Percentiles rank a stretch among this genome's conserved stretches.
These are phyloP conservation scores for Raphanus raphanistrum DNA, from an alignment of 345 rosid genomes.

Conservation along the genomic window DNA sequence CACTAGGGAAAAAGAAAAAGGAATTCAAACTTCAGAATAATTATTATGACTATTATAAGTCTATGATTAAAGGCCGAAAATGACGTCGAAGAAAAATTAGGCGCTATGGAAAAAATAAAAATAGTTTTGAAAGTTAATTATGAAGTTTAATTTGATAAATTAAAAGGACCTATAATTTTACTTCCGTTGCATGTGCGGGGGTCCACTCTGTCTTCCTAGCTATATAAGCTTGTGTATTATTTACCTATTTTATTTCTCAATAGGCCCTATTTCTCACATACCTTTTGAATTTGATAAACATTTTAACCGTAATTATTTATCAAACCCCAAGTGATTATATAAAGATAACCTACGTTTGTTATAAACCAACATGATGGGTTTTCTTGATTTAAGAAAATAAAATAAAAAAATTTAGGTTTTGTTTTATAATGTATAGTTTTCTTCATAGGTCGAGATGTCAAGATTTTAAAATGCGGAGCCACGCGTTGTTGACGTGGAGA, in stretches of 20 bases:
- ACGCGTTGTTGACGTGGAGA: conserved; percentile 33
- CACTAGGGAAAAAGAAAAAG: background rate
- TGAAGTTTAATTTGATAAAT: background rate
- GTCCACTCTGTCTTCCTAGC: background rate
- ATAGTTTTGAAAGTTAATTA: background rate
- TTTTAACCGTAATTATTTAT: background rate
- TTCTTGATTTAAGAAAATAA: background rate
- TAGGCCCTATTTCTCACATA: background rate
- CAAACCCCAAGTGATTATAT: background rate
- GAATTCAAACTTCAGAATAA: background rate
- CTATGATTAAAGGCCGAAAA: conserved; percentile 14
- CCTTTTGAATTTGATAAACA: background rate
- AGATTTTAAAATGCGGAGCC: conserved; percentile 6
- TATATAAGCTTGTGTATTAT: background rate
- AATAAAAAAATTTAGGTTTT: background rate
- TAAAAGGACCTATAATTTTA: background rate
- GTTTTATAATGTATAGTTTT: background rate
- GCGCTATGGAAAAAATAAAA: background rate
- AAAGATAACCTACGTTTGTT: background rate
- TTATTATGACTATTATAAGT: background rate
- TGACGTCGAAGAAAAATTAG: conserved; percentile 1
- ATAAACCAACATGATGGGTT: background rate
- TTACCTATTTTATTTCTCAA: background rate
- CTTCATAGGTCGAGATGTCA: background rate
- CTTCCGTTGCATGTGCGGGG: background rate